These are phyloP conservation scores for Alternaria arbusti DNA, from an alignment of 2,329 filamentous ascomycete genomes.

Conservation along the genomic window DNA sequence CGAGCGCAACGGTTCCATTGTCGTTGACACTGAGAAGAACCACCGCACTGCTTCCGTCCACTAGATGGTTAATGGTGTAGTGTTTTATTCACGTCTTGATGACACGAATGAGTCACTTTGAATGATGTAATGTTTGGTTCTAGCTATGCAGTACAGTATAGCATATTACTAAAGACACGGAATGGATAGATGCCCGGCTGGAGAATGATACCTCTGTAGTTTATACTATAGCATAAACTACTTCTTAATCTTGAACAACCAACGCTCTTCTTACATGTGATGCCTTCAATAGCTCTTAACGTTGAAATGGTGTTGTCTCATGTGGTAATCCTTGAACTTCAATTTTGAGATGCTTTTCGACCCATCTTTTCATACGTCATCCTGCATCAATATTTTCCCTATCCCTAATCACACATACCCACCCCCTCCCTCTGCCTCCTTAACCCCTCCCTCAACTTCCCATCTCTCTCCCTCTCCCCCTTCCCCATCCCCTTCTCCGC, in stretches of 20 bases:
- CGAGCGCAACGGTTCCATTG: background rate
- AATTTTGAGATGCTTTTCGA: background rate
- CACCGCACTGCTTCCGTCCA: background rate
- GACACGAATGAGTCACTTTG: background rate
- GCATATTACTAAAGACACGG: background rate
- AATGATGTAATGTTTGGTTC: conserved; percentile 2
- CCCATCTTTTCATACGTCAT: too few relatives aligned
- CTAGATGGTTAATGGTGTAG: background rate
- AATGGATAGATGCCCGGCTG: background rate
- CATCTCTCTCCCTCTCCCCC: conserved; percentile 2
- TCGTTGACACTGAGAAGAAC: conserved; percentile 1
- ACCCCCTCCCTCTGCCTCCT: conserved; percentile 3
- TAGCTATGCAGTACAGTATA: background rate
- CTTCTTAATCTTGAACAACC: background rate
- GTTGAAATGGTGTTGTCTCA: background rate
- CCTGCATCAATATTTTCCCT: background rate
- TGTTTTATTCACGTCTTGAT: background rate
- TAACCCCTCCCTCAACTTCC: conserved; percentile 16
- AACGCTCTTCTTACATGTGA: background rate
- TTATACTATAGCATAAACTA: conserved; percentile 1
- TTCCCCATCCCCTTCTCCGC: background rate
- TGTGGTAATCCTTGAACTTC: too few relatives aligned
- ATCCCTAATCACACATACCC: background rate
- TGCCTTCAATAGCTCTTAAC: background rate
- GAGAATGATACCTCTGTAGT: background rate